These are phyloP conservation scores for Amanita pallidorosea DNA, from an alignment of 768 basidiomycete species.

Conservation along the genomic window DNA sequence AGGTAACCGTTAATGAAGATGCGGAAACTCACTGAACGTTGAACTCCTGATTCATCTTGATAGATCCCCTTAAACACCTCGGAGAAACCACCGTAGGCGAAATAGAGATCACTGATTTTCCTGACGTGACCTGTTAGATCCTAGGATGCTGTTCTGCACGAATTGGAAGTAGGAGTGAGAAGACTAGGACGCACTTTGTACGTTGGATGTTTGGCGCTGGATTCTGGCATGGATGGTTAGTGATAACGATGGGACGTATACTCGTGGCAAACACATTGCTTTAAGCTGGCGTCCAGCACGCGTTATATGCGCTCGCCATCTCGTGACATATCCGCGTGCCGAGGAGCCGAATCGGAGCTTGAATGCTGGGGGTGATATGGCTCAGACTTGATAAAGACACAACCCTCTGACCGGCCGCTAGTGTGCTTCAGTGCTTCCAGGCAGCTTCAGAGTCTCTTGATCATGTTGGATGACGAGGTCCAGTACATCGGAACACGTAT, in stretches of 20 bases:
- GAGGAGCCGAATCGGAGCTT: slow-evolving; percentile 2
- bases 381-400: not conserved
- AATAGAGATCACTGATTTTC: slow-evolving; percentile 33
- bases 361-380: not conserved
- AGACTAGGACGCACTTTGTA: slow-evolving; percentile 23
- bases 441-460: not conserved
- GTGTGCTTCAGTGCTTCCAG: not conserved
- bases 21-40: slow-evolving; percentile 19
- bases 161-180: no score
- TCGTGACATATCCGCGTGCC: not conserved
- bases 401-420: not conserved
- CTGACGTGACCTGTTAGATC: slow-evolving; percentile 48
- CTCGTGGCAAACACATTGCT: slow-evolving; percentile 6
- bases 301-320: not conserved
- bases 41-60: slow-evolving; percentile 33
- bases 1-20: not conserved
- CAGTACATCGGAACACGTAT: slow-evolving; percentile 41
- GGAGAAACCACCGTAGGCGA: slow-evolving; percentile 45
- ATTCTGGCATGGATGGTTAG: slow-evolving; percentile 43
- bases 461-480: slow-evolving; percentile 47
- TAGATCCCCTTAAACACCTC: slow-evolving; percentile 53
- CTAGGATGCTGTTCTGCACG: slow-evolving; percentile 26
- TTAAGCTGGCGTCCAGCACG: not conserved
- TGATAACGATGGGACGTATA: slow-evolving; percentile 25
- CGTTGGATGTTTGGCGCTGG: slow-evolving; percentile 42